Evolutionary conservation across 192 early-diverging fungal species (phyloP).

Genomic region (Phlyctochytrium planicorne): DNA sequence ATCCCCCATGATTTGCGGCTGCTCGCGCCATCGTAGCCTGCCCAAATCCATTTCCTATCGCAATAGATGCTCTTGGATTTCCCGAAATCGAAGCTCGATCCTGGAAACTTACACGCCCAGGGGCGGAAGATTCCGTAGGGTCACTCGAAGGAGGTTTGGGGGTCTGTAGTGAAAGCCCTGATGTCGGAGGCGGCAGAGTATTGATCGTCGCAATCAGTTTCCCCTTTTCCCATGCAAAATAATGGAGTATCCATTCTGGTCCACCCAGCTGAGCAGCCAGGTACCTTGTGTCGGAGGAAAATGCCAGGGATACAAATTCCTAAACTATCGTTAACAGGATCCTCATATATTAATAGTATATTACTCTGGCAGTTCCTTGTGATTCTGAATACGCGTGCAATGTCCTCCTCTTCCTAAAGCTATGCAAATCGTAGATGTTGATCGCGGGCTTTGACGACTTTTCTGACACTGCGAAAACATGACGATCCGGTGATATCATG

Average conservation of each 20-base stretch:
- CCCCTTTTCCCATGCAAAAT: constrained; percentile 58
- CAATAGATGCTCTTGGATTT: no score
- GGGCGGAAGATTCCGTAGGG: no score
- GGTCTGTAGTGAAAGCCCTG: no score
- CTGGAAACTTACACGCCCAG: no score
- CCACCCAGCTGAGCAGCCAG: constrained; percentile 42
- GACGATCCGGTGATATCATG: constrained; percentile 42
- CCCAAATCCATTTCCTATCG: no score
- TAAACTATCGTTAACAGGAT: constrained; percentile 19
- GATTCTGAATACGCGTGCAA: constrained; percentile 19
- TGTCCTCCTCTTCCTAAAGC: constrained; percentile 38
- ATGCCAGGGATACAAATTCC: constrained; percentile 49
- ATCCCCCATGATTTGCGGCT: neutral
- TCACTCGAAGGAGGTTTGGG: no score
- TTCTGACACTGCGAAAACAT: constrained; percentile 51
- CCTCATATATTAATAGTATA: no score
- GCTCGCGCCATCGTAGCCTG: constrained; percentile 3
- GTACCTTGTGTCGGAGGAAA: constrained; percentile 53
- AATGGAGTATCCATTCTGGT: constrained; percentile 53
- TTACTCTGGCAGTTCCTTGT: constrained; percentile 27
- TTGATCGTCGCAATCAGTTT: constrained; percentile 35
- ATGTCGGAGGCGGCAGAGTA: constrained; percentile 18
- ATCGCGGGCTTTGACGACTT: constrained; percentile 33
- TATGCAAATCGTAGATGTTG: constrained; percentile 44
- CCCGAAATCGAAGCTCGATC: no score